Percentiles rank a stretch among this genome's conserved stretches.
These are phyloP conservation scores for Russula abietina DNA, from an alignment of 768 basidiomycete genomes.

Conservation along the genomic window DNA sequence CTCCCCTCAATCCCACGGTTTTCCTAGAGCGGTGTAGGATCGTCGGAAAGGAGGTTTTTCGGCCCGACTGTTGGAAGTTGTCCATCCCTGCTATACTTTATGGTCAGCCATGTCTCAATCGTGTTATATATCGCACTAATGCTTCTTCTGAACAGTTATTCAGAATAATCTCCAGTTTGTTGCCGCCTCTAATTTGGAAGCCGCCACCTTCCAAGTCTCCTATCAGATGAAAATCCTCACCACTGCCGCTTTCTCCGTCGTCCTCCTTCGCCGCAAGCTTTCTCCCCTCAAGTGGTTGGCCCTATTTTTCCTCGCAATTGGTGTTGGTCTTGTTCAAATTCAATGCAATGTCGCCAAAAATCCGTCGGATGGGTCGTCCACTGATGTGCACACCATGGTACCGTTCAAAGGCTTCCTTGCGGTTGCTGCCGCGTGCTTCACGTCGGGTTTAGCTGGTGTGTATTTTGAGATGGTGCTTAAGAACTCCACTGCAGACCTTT, in stretches of 20 bases:
- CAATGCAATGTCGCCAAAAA: slow-evolving; percentile 28
- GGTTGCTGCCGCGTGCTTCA: slow-evolving; percentile 86
- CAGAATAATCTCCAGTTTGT: slow-evolving; percentile 96
- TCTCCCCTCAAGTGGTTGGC: slow-evolving; percentile 76
- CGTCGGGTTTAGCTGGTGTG: slow-evolving; percentile 92
- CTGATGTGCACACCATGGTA: slow-evolving; percentile 55
- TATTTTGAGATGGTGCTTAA: slow-evolving; percentile 99
- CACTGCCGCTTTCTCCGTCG: slow-evolving; percentile 82
- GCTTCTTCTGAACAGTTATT: slow-evolving; percentile 46
- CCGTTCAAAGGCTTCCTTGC: slow-evolving; percentile 83
- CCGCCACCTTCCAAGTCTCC: slow-evolving; percentile 93
- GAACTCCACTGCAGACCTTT: slow-evolving; percentile 81
- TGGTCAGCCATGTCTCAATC: slow-evolving; percentile 36
- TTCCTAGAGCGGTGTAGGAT: slow-evolving; percentile 46
- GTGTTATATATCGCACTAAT: slow-evolving; percentile 13
- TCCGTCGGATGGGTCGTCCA: slow-evolving; percentile 5
- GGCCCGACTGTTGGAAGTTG: slow-evolving; percentile 93
- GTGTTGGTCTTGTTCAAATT: slow-evolving; percentile 76
- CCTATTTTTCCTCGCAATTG: slow-evolving; percentile 76
- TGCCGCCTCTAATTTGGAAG: slow-evolving; percentile 88
- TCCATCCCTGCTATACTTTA: slow-evolving; percentile 96
- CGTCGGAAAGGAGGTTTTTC: slow-evolving; percentile 67
- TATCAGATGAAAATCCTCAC: slow-evolving; percentile 98
- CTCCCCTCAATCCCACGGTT: slow-evolving; percentile 34
- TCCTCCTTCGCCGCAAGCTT: slow-evolving; percentile 72